Evolutionary conservation across 805 yeast genomes (phyloP), one percentile per base, ranked within the genome.

Genomic region (Debaryomyces maramus): DNA sequence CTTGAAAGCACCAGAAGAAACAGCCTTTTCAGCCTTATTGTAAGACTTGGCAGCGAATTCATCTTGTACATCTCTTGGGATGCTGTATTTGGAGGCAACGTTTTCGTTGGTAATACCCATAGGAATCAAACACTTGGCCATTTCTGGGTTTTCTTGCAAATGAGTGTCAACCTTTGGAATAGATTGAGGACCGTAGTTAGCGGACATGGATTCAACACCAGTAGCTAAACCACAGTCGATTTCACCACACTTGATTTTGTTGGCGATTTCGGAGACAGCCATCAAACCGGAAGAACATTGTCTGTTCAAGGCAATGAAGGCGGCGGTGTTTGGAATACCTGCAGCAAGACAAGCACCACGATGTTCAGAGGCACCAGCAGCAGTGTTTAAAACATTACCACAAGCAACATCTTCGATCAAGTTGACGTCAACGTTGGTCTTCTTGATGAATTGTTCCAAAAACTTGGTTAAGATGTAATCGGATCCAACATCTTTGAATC

Each of bases 71-170:
- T 60, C 54, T 62, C 98, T 80, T 19, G 81, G 56, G 44, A 91
- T 73, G 46, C 67, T 63, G 65, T 73, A 90, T 61, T 76, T 75
- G 31, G 65, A 63, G 20, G 95, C 90, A 41, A 91, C 86, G 62
- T 91, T 91, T 70, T 91, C 98, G 58, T 88, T 86, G 39, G 98
- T 91, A 55, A 83, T 82, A 33, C 98, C 98, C 98, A 91, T 91
- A 50, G 98, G 98, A 47, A 91, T 80, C 63, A 85, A 68, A 67
- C 97, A 91, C 63, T 82, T 82, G 46, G 55, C 63, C 65, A 70
- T 60, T 52, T 65, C 68, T 16, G 58, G 50, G 48, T 68, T 45
- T 16, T 67, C 71, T 16, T 19, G 27, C 16, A 33, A 22, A 38
- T 53, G 64, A 10, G 48, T 34, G 50, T 64, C 68, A 23, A 67